Base-by-base conservation (phyloP, 164 flowering plant genomes). In the Stephania cephalantha region DNA sequence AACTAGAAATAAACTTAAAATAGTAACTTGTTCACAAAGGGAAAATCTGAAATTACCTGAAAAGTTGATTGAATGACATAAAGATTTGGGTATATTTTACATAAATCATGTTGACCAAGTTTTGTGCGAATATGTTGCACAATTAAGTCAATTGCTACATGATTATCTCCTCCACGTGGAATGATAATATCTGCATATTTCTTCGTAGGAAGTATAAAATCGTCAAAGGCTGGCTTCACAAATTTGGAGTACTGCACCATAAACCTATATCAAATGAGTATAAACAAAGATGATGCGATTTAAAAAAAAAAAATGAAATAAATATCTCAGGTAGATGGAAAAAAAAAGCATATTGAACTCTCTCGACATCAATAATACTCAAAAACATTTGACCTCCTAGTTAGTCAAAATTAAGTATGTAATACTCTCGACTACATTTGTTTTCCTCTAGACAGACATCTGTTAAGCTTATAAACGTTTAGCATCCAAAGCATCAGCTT, bases 211-310 rank as follows among this genome's bases (percentile, higher is more conserved):
- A 92, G 99, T 81, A 95, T 91, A 79, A 95, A 95, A 79, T 95
- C 98, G 82, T 95, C 99, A 80, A 92, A 95, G 76, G 98, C 99
- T 76, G 99, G 98, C 88, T 95, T 95, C 81, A 95, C 99, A 78
- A 93, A 95, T 69, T 91, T 95, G 53, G 99, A 89, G 84, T 95
- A 95, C 99, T 95, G 97, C 90, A 88, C 68, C 8, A 48, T 20
- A 71, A 72, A 45, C 46, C 65, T 58, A 9, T 58, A 58, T n/a
- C 22, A 58, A 58, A 18, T 58, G 64, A 58, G 64, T 58, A 9
- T 58, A 5, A 58, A 13, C 64, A 58, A 12, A 58, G 13, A 58
- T 58, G 64, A n/a, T 18, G 18, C 64, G 18, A 58, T 58, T 58
- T 15, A 58, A 5, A 58, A 58, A 58, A 58, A 5, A 58, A 58